Percentiles rank a stretch among this genome's conserved stretches.
Evolutionary conservation across 768 basidiomycete species (phyloP).

Genomic region (Cantharellus anzutake): DNA sequence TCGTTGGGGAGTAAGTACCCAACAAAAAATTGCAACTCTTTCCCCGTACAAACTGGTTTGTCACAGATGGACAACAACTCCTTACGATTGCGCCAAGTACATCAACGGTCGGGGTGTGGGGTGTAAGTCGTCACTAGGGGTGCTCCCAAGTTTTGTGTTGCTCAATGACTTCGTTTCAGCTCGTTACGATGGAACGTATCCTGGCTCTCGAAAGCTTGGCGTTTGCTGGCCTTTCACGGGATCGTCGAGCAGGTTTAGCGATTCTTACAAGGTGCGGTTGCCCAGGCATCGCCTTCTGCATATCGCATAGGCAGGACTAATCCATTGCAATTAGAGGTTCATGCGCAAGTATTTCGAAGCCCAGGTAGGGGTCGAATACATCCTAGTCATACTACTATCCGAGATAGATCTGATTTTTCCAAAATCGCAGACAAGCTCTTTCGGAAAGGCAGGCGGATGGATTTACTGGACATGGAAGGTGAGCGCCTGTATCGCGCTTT

Average conservation of each 20-base stretch:
- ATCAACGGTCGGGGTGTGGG: conserved; percentile 70
- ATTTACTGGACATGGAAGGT: conserved; percentile 69
- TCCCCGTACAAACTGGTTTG: too few relatives aligned
- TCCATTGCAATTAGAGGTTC: conserved; percentile 2
- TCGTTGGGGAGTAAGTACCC: conserved; percentile 78
- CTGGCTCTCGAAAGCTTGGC: conserved; percentile 48
- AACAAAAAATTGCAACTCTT: conserved; percentile 16
- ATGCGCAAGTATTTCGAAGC: conserved; percentile 53
- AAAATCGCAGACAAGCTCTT: conserved; percentile 42
- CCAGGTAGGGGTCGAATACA: conserved; percentile 19
- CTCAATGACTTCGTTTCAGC: conserved; percentile 13
- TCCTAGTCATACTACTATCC: too few relatives aligned
- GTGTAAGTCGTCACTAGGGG: conserved; percentile 10
- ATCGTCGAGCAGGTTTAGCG: conserved; percentile 33
- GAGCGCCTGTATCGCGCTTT: too few relatives aligned
- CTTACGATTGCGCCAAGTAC: conserved; percentile 27
- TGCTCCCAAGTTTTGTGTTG: background rate
- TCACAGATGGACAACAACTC: too few relatives aligned
- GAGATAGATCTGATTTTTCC: too few relatives aligned
- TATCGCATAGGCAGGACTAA: background rate
- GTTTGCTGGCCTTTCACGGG: conserved; percentile 58
- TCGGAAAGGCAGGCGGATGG: conserved; percentile 55
- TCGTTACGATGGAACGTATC: conserved; percentile 42
- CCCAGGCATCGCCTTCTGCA: background rate
- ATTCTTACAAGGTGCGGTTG: conserved; percentile 28